A percentile compares a stretch with the other conserved stretches of the same genome.
Conservation (phyloP, 2,329 filamentous ascomycete genomes). For the Trichophyton rubrum region DNA sequence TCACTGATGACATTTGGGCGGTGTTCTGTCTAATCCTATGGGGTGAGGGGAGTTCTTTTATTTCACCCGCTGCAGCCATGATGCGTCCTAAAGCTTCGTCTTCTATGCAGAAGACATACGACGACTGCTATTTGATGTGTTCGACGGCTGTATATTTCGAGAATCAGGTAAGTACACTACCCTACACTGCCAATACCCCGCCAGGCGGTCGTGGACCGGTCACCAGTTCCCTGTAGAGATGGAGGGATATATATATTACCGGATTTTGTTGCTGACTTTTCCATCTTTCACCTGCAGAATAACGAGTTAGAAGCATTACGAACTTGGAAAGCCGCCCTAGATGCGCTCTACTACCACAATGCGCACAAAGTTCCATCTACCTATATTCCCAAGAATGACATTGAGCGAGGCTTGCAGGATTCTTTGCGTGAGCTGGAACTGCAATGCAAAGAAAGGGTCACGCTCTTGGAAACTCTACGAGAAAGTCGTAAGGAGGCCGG, state of each 20-base stretch:
- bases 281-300: constrained; percentile 43
- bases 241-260: neutral
- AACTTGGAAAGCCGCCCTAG: constrained; percentile 79
- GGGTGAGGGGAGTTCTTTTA: neutral
- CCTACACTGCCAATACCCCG: neutral
- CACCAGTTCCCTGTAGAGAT: too few relatives aligned
- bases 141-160: constrained; percentile 96
- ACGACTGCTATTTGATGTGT: constrained; percentile 88
- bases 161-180: constrained; percentile 52
- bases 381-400: constrained; percentile 62
- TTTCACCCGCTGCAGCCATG: constrained; percentile 24
- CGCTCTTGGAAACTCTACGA: constrained; percentile 69
- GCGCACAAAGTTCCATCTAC: constrained; percentile 58
- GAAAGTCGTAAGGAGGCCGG: constrained; percentile 47
- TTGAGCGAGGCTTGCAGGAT: constrained; percentile 68
- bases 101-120: constrained; percentile 90
- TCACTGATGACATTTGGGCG: neutral
- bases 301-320: constrained; percentile 83
- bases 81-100: constrained; percentile 50
- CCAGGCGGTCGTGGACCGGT: neutral
- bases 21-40: neutral
- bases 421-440: constrained; percentile 72
- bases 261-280: neutral
- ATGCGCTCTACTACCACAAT: constrained; percentile 78
- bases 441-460: constrained; percentile 87